Base-by-base conservation (phyloP, 192 early-diverging fungal species). In the Coemansia sp. region DNA sequence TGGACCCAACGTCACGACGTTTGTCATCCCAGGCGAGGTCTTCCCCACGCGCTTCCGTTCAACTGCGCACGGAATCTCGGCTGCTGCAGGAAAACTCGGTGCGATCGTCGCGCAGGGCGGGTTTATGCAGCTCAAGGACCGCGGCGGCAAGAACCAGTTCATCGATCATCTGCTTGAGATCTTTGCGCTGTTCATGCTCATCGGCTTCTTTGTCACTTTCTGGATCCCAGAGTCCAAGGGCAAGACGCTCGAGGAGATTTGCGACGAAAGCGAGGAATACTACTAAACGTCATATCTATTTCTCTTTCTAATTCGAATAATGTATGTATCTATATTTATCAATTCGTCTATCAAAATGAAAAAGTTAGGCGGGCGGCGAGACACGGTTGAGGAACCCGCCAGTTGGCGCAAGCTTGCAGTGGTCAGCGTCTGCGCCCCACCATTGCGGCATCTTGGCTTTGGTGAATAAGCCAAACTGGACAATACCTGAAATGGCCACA, bases 401-500 rank as follows among this genome's bases (percentile, higher is more conserved):
- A 62, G 95, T 95, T 18, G 97, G 84, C 24, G 97, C 84, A 52
- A 98, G 83, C 81, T 96, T 96, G 85, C 97, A 98, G 59, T 97
- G 90, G 74, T 97, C 96, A 60, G 97, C 94, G 82, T 80, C 72
- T 1, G 77, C 55, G 20, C 77, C 77, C 77, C 77, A 80, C 72
- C 72, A 80, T 25, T 70, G 44, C 2, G 77, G 76, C 76, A 79
- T 79, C 23, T 70, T 80, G 8, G 56, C 59, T 21, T 74, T 71
- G 12, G 73, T 58, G 18, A 80, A 71, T 40, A 80, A 17, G 12
- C 71, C 71, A 61, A 74, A 80, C 55, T 80, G 72, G 20, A 80
- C 50, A 17, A 80, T 80, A 3, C 72, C 77, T 21, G 77, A 74
- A 25, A 80, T 80, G 12, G 77, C 77, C 53, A 81, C 31, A 5